Percentiles rank a stretch among this genome's conserved stretches.
These are phyloP conservation scores for Colletotrichum godetiae DNA, from an alignment of 2,329 filamentous ascomycete species.

Conservation along the genomic window DNA sequence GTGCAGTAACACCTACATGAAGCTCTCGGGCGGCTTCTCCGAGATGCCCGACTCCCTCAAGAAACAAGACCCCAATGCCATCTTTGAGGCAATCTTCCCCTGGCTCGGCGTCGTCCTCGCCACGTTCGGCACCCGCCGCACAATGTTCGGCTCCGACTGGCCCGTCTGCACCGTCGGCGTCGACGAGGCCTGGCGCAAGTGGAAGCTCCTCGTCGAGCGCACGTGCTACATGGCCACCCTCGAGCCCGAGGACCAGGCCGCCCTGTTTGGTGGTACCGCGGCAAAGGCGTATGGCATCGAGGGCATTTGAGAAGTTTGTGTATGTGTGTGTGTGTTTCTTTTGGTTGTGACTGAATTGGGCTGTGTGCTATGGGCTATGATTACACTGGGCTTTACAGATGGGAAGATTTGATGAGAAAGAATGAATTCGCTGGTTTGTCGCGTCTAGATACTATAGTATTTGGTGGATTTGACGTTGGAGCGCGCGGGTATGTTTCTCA, in stretches of 20 bases:
- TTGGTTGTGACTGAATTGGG: no score
- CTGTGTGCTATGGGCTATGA: no score
- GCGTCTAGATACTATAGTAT: not conserved
- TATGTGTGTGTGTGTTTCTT: no score
- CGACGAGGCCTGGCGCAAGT: constrained; percentile 77
- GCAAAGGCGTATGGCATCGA: constrained; percentile 71
- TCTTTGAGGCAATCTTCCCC: constrained; percentile 73
- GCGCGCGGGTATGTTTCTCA: constrained; percentile 13
- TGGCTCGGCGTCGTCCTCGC: constrained; percentile 80
- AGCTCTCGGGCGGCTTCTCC: constrained; percentile 87
- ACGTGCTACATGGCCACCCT: constrained; percentile 74
- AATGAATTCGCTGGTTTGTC: not conserved
- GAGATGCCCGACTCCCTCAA: constrained; percentile 72
- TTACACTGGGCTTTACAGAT: not conserved
- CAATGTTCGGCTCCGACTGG: constrained; percentile 97
- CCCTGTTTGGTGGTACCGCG: constrained; percentile 80
- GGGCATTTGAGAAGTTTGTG: not conserved
- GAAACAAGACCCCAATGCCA: constrained; percentile 60
- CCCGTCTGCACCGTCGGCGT: constrained; percentile 80
- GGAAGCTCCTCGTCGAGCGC: constrained; percentile 77
- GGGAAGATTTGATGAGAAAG: not conserved
- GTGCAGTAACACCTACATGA: constrained; percentile 80
- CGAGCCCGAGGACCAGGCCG: constrained; percentile 68
- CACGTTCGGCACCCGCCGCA: constrained; percentile 75
- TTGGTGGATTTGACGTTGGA: not conserved